A percentile compares a stretch with the other conserved stretches of the same genome.
These are phyloP conservation scores for Bruguiera parviflora DNA, from an alignment of 345 rosid genomes.

Conservation along the genomic window DNA sequence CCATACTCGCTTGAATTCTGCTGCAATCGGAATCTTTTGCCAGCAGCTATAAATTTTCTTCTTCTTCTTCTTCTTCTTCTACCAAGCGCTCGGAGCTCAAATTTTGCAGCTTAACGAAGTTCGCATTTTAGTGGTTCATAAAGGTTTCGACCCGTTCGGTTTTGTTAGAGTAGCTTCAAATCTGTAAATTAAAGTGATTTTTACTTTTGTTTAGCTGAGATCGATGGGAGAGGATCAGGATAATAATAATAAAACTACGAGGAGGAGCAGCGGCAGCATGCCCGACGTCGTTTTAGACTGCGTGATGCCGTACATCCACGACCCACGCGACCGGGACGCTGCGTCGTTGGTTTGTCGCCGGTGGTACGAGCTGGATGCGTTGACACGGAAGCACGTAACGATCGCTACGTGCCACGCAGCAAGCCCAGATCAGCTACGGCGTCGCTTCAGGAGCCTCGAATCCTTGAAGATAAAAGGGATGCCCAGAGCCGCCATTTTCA, in stretches of 20 bases:
- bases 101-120: background rate
- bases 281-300: slow-evolving; percentile 53
- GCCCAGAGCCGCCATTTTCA: slow-evolving; percentile 95
- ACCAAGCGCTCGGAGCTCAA: background rate
- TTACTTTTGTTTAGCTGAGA: background rate
- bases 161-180: too few species aligned
- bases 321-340: slow-evolving; percentile 69
- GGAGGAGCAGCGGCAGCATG: slow-evolving; percentile 18
- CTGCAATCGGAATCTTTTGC: too few species aligned
- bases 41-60: too few species aligned
- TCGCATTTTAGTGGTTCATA: too few species aligned
- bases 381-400: slow-evolving; percentile 78
- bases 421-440: slow-evolving; percentile 59
- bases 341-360: slow-evolving; percentile 71
- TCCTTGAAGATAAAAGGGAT: slow-evolving; percentile 86
- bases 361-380: slow-evolving; percentile 71
- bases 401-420: slow-evolving; percentile 79
- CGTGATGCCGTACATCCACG: slow-evolving; percentile 69
- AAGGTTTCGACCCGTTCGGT: too few species aligned
- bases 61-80: too few species aligned
- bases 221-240: slow-evolving; percentile 36
- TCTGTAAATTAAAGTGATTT: background rate
- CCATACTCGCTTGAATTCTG: too few species aligned
- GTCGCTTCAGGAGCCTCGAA: slow-evolving; percentile 56
- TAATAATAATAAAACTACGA: slow-evolving; percentile 3